phyloP scores from a whole-genome alignment of 2,329 filamentous ascomycete species.

The Pyricularia sp. region DNA sequence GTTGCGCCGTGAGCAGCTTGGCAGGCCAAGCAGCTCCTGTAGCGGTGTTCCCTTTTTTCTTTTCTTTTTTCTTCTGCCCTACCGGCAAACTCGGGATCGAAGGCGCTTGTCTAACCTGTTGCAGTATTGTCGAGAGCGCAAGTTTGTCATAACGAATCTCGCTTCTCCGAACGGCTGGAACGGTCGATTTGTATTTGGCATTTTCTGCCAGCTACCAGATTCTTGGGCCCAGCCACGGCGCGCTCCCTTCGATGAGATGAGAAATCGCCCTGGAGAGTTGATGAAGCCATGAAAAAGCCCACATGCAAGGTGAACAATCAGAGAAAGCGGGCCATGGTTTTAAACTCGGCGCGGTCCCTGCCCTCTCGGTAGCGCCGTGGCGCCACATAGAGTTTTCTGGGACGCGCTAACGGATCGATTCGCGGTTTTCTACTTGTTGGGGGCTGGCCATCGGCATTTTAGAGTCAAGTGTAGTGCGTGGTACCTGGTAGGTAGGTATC shows the following conservation, averaged over 20 bases:
- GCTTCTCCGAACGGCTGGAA: not conserved
- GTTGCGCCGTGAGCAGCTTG: not conserved
- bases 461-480: no score
- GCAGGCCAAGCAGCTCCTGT: not conserved
- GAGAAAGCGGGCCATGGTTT: not conserved
- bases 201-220: not conserved
- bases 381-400: not conserved
- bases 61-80: not conserved
- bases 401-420: not conserved
- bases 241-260: not conserved
- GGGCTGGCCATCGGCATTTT: no score
- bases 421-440: no score
- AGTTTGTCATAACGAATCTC: not conserved
- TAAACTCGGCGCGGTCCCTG: not conserved
- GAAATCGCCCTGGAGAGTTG: no score
- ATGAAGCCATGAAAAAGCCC: no score
- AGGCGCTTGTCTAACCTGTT: not conserved
- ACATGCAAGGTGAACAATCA: no score
- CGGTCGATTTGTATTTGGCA: not conserved
- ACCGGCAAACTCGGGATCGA: not conserved
- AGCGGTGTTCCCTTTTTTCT: not conserved
- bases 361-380: not conserved
- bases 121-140: not conserved
- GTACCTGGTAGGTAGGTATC: no score
- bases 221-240: not conserved